A percentile compares a stretch with the other conserved stretches of the same genome.
phyloP scores from a whole-genome alignment of 2,329 filamentous ascomycete genomes.

The Phaeosphaeriaceae sp. region DNA sequence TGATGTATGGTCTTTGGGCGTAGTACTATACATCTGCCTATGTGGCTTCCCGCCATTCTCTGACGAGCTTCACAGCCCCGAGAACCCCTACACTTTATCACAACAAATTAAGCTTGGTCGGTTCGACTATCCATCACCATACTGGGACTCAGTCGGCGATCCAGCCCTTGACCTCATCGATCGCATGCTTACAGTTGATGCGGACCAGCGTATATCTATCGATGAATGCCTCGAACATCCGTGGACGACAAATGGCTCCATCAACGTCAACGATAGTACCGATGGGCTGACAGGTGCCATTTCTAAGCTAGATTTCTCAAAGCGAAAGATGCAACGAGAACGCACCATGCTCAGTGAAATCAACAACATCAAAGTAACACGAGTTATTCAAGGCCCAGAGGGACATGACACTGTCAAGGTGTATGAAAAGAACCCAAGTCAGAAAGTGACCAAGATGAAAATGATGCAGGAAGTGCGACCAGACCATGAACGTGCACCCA shows the following conservation, averaged over 20 bases:
- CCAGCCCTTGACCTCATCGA: conserved; percentile 92
- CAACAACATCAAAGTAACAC: conserved; percentile 72
- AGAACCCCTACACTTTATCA: conserved; percentile 85
- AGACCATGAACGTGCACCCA: conserved; percentile 68
- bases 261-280: conserved; percentile 79
- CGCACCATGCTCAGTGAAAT: conserved; percentile 83
- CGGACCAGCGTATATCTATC: conserved; percentile 81
- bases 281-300: conserved; percentile 91
- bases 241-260: conserved; percentile 71
- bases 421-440: conserved; percentile 46
- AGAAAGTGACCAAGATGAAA: conserved; percentile 28
- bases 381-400: conserved; percentile 63
- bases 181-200: conserved; percentile 88
- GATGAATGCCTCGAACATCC: conserved; percentile 91
- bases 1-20: conserved; percentile 96
- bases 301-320: conserved; percentile 79
- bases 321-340: conserved; percentile 79
- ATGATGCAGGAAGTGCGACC: conserved; percentile 67
- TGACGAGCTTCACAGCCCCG: conserved; percentile 80
- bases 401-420: conserved; percentile 55
- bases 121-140: conserved; percentile 95
- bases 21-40: conserved; percentile 95
- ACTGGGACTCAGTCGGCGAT: conserved; percentile 90
- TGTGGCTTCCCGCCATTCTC: conserved; percentile 98
- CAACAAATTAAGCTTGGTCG: conserved; percentile 88